Conservation (phyloP, 345 rosid genomes). For the Dipteronia sinensis region DNA sequence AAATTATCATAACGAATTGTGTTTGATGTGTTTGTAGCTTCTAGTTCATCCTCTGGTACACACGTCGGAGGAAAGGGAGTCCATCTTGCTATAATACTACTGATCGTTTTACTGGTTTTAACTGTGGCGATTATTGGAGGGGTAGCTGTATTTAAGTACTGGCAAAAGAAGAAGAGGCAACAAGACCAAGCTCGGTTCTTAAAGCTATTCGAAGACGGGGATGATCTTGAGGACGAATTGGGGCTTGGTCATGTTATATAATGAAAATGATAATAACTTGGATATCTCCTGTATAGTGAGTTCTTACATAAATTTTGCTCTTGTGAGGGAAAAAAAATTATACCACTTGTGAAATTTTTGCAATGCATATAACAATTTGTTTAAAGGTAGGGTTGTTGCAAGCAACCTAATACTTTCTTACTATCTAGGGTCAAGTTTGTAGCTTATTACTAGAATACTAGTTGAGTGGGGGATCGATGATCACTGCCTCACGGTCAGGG, state of each 20-base stretch:
- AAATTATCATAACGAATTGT: not conserved
- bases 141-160: constrained; percentile 49
- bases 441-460: not conserved
- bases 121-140: constrained; percentile 38
- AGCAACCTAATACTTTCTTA: not conserved
- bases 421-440: not conserved
- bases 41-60: constrained; percentile 22
- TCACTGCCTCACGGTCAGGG: too few species aligned
- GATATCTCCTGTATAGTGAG: constrained; percentile 36
- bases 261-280: constrained; percentile 12
- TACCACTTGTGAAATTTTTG: not conserved
- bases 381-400: not conserved
- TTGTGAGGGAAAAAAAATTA: not conserved
- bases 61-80: constrained; percentile 29
- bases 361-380: constrained; percentile 8
- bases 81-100: constrained; percentile 49
- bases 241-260: constrained; percentile 47
- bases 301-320: constrained; percentile 28
- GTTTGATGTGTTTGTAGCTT: constrained; percentile 34
- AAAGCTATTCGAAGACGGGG: constrained; percentile 89
- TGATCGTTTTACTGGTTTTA: constrained; percentile 42
- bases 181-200: constrained; percentile 90
- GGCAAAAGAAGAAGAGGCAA: constrained; percentile 76
- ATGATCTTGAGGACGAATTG: constrained; percentile 81
- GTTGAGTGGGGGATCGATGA: too few species aligned